Evolutionary conservation across 2,329 filamentous ascomycete genomes (phyloP).

Genomic region (Ambrosiella cleistominuta): DNA sequence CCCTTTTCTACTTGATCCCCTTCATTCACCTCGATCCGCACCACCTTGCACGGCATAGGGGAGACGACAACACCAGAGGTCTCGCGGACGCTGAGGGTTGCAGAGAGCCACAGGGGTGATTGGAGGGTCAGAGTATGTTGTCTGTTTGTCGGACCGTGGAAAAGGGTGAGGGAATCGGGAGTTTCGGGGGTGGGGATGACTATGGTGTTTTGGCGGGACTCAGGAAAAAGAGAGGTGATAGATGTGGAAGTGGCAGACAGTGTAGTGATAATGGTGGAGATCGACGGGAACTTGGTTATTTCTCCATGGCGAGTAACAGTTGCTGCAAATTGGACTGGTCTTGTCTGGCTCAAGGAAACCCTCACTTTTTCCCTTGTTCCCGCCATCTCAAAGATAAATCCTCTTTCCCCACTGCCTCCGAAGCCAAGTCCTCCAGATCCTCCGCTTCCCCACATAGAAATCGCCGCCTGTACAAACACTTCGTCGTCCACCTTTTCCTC

Average conservation of each 20-base stretch:
- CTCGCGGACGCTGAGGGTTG: constrained; percentile 71
- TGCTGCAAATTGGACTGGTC: background rate
- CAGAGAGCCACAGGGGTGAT: constrained; percentile 64
- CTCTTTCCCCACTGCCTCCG: background rate
- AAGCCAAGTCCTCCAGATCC: background rate
- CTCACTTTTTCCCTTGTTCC: background rate
- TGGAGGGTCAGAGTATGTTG: constrained; percentile 42
- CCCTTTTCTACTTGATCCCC: constrained; percentile 74
- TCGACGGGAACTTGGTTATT: background rate
- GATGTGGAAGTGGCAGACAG: constrained; percentile 9
- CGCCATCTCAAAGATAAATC: background rate
- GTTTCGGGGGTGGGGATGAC: constrained; percentile 18
- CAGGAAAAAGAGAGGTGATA: constrained; percentile 62
- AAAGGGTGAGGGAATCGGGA: constrained; percentile 43
- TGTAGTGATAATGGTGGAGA: background rate
- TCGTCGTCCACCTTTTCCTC: constrained; percentile 46
- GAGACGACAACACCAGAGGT: constrained; percentile 66
- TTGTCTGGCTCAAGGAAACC: background rate
- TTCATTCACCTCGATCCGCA: constrained; percentile 72
- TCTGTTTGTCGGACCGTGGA: constrained; percentile 40
- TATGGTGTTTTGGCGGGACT: constrained; percentile 62
- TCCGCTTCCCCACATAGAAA: constrained; percentile 27
- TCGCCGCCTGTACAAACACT: constrained; percentile 69
- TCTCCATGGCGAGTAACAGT: background rate
- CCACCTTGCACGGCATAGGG: constrained; percentile 94